These are phyloP conservation scores for Aspergillus homomorphus DNA, from an alignment of 495 filamentous ascomycete species.

Conservation along the genomic window DNA sequence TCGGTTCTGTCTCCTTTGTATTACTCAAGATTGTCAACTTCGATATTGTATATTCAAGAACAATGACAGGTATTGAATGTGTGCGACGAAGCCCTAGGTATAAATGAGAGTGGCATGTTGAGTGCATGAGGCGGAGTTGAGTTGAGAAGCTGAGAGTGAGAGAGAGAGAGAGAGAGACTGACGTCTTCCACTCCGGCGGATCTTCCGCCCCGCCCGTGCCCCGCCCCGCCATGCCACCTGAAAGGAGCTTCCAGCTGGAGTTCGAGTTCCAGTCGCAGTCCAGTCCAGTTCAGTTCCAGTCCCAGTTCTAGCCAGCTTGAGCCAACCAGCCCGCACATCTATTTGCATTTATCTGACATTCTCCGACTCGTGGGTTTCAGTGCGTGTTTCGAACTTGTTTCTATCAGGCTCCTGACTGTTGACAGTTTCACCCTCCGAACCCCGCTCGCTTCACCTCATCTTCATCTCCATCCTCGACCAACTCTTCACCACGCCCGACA, in stretches of 20 bases:
- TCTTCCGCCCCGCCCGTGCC: constrained; percentile 38
- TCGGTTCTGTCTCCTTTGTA: no score
- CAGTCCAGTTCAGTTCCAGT: not conserved
- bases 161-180: constrained; percentile 18
- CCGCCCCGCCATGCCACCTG: constrained; percentile 16
- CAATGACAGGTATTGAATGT: no score
- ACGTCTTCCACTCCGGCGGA: constrained; percentile 7
- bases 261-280: not conserved
- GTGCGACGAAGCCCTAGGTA: no score
- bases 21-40: no score
- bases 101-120: not conserved
- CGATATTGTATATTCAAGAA: no score
- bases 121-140: not conserved
- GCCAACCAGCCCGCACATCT: not conserved
- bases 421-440: no score
- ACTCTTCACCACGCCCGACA: constrained; percentile 12
- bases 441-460: constrained; percentile 8
- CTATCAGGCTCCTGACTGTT: no score
- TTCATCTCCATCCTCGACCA: constrained; percentile 19
- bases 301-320: not conserved
- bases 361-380: no score
- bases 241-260: not conserved
- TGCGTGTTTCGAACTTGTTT: no score
- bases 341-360: not conserved
- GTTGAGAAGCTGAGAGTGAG: not conserved